phyloP scores from a whole-genome alignment of 2,329 filamentous ascomycete genomes.

The Monilinia polystroma region DNA sequence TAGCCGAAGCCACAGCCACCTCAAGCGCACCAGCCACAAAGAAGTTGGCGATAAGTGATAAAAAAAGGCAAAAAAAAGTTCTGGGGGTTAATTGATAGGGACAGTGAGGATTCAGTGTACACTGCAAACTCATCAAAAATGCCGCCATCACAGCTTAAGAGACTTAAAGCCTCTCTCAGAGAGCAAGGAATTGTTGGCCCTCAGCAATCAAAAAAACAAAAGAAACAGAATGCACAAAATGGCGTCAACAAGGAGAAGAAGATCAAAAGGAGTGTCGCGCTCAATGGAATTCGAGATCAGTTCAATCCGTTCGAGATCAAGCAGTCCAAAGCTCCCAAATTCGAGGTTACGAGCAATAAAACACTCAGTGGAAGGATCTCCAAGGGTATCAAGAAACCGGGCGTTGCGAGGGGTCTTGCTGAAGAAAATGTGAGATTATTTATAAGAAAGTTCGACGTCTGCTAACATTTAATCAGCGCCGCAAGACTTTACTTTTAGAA shows the following conservation, averaged over 20 bases:
- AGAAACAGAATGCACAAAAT: slow-evolving; percentile 69
- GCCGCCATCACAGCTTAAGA: slow-evolving; percentile 95
- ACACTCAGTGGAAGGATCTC: slow-evolving; percentile 51
- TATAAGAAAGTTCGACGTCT: neutral
- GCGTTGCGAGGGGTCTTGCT: slow-evolving; percentile 78
- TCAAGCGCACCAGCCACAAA: neutral
- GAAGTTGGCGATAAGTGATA: slow-evolving; percentile 15
- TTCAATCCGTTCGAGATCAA: slow-evolving; percentile 99
- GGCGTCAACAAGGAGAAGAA: slow-evolving; percentile 69
- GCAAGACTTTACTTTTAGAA: slow-evolving; percentile 48
- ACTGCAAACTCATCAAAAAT: slow-evolving; percentile 50
- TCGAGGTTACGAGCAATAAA: slow-evolving; percentile 72
- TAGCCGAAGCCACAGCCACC: neutral
- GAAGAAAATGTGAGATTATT: slow-evolving; percentile 69
- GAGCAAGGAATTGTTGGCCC: slow-evolving; percentile 89
- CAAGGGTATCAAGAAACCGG: slow-evolving; percentile 67
- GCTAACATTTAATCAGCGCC: slow-evolving; percentile 28
- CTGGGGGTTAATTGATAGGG: neutral
- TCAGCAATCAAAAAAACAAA: slow-evolving; percentile 94
- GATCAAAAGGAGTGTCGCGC: slow-evolving; percentile 70
- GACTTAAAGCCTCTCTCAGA: slow-evolving; percentile 84
- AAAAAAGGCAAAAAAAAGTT: slow-evolving; percentile 17
- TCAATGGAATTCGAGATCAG: slow-evolving; percentile 85
- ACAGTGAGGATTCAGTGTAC: neutral
- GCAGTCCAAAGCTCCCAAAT: slow-evolving; percentile 75